These are phyloP conservation scores for Daldinia concentrica DNA, from an alignment of 495 filamentous ascomycete species.

Conservation along the genomic window DNA sequence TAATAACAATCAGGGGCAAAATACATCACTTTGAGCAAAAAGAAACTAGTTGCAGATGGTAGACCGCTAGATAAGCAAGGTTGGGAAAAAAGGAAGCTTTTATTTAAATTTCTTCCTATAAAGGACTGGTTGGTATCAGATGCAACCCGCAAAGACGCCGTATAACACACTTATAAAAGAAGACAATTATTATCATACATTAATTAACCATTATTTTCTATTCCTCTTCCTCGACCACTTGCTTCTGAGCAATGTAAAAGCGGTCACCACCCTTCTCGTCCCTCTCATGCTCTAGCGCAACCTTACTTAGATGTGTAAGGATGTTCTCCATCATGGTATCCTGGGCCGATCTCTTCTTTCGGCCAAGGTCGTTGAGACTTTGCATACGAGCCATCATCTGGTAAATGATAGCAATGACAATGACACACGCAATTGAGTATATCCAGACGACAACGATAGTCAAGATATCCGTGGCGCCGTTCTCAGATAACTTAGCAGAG, in stretches of 20 bases:
- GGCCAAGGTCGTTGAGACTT: slow-evolving; percentile 78
- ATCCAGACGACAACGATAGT: slow-evolving; percentile 80
- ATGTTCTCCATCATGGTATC: slow-evolving; percentile 87
- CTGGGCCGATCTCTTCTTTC: slow-evolving; percentile 75
- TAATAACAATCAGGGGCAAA: not conserved
- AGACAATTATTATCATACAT: slow-evolving; percentile 15
- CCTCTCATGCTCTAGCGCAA: slow-evolving; percentile 75
- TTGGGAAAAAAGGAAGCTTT: slow-evolving; percentile 32
- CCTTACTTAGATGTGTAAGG: slow-evolving; percentile 76
- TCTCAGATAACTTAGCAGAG: slow-evolving; percentile 57
- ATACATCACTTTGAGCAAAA: not conserved
- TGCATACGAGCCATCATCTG: slow-evolving; percentile 74
- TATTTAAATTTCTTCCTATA: slow-evolving; percentile 29
- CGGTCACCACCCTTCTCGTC: slow-evolving; percentile 63
- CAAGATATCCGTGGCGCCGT: slow-evolving; percentile 73
- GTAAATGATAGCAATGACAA: slow-evolving; percentile 82
- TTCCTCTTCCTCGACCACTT: slow-evolving; percentile 74
- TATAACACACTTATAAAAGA: slow-evolving; percentile 11
- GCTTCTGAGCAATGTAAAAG: slow-evolving; percentile 68
- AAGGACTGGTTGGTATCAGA: slow-evolving; percentile 38
- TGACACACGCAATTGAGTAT: slow-evolving; percentile 79
- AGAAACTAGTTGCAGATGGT: not conserved
- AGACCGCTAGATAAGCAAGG: slow-evolving; percentile 1
- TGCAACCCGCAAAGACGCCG: slow-evolving; percentile 21
- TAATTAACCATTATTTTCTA: slow-evolving; percentile 5